A percentile compares a stretch with the other conserved stretches of the same genome.
These are phyloP conservation scores for Trichosporon sp. DNA, from an alignment of 1,284 basidiomycete genomes.

Conservation along the genomic window DNA sequence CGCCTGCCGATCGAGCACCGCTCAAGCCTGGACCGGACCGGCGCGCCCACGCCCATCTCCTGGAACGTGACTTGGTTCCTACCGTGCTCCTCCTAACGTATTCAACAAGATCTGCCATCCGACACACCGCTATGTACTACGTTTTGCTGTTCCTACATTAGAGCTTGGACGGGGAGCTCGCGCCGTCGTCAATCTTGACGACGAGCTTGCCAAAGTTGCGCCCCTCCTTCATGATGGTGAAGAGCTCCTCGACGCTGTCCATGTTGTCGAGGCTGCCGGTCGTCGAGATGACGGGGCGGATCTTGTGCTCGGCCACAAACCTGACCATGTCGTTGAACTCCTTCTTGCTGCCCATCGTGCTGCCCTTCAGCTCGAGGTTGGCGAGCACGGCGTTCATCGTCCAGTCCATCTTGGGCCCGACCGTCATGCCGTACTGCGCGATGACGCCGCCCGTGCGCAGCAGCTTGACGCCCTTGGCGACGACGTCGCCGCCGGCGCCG, in stretches of 20 bases:
- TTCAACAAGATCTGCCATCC: not conserved
- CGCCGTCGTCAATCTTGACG: constrained; percentile 15
- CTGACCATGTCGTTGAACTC: constrained; percentile 20
- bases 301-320: constrained; percentile 18
- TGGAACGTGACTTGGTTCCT: not conserved
- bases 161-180: constrained; percentile 11
- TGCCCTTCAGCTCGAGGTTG: constrained; percentile 19
- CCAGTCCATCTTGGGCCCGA: constrained; percentile 23
- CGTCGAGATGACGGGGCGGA: constrained; percentile 11
- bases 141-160: not conserved
- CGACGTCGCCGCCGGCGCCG: constrained; percentile 20
- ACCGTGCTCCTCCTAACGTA: too few species aligned
- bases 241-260: constrained; percentile 13
- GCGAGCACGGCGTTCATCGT: constrained; percentile 19
- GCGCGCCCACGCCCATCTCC: too few species aligned
- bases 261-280: constrained; percentile 13
- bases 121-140: not conserved
- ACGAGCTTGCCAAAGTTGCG: constrained; percentile 22
- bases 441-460: constrained; percentile 21
- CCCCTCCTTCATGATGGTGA: constrained; percentile 15
- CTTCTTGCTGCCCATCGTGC: constrained; percentile 18
- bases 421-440: constrained; percentile 22
- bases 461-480: constrained; percentile 12
- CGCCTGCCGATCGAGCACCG: not conserved
- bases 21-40: too few species aligned